Percentiles rank a stretch among this genome's conserved stretches.
These are phyloP conservation scores for Sicyos edulis DNA, from an alignment of 306 rosid genomes.

Conservation along the genomic window DNA sequence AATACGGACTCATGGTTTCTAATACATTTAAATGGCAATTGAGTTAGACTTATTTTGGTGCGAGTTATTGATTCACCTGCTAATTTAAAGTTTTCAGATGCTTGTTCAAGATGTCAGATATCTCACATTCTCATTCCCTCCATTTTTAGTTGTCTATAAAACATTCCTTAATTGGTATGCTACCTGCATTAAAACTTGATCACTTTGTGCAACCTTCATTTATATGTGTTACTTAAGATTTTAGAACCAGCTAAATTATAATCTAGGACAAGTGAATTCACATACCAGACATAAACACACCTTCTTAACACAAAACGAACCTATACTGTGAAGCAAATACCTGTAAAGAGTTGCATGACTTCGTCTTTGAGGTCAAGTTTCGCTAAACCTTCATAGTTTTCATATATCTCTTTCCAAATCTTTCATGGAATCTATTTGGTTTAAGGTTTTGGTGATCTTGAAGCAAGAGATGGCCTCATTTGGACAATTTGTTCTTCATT, in stretches of 20 bases:
- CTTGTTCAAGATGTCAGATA: too few relatives aligned
- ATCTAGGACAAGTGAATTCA: background rate
- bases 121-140: too few relatives aligned
- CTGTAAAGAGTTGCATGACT: background rate
- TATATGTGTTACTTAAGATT: background rate
- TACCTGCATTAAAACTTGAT: too few relatives aligned
- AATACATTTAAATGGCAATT: too few relatives aligned
- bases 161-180: too few relatives aligned
- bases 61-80: too few relatives aligned
- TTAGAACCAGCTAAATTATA: background rate
- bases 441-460: constrained; percentile 33
- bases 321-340: background rate
- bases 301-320: background rate
- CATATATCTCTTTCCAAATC: background rate
- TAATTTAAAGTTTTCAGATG: too few relatives aligned
- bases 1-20: too few relatives aligned
- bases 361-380: background rate
- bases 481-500: constrained; percentile 62
- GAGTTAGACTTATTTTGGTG: too few relatives aligned
- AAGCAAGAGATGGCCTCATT: constrained; percentile 84
- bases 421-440: constrained; percentile 19
- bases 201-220: background rate
- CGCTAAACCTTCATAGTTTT: too few relatives aligned
- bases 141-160: too few relatives aligned
- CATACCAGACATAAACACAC: background rate